Evolutionary conservation across 1,139 yeast species (phyloP), one percentile per base, ranked within the genome.

Genomic region (Debaryomyces singareniensis): DNA sequence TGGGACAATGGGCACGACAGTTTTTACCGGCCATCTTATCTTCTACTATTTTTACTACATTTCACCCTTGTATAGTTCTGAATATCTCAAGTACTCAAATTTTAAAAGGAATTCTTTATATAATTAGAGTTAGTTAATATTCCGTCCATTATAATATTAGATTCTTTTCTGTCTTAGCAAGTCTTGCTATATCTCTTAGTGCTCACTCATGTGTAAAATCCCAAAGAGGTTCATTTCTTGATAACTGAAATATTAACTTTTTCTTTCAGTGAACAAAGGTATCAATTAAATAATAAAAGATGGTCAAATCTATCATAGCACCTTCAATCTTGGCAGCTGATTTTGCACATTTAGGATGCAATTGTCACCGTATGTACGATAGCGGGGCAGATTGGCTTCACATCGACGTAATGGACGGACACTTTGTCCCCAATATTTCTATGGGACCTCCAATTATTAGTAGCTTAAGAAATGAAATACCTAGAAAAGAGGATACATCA

Each of bases 401-500:
- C 58, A 78, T 91, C 34, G 99, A 91, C 57, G 93, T 91, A 30
- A 91, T 91, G 99, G 99, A 91, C 55, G 97, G 98, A 33, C 91
- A 91, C 59, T 91, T 91, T 57, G 98, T 93, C 29, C 98, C 98
- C 43, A 91, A 93, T 62, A 81, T 91, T 46, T 79, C 96, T 4
- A 68, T 91, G 51, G 98, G 98, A 11, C 86, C 95, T 26, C 95
- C 96, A 34, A 77, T 91, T 32, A 87, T 91, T 35, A 64, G 76
- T 36, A 78, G 89, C 25, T 71, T 91, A 47, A 76, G 98, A 49
- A 70, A 75, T 41, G 76, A 77, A 34, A 70, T 89, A 31, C 96
- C 97, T 30, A 53, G 62, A 37, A 62, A 68, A 29, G 58, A 53
- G 29, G 51, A 51, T 7, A 55, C 58, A 26, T 53, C 57, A 16